Evolutionary conservation across 129 eudicot genomes (phyloP).

Genomic region (Pittosporum tobira): DNA sequence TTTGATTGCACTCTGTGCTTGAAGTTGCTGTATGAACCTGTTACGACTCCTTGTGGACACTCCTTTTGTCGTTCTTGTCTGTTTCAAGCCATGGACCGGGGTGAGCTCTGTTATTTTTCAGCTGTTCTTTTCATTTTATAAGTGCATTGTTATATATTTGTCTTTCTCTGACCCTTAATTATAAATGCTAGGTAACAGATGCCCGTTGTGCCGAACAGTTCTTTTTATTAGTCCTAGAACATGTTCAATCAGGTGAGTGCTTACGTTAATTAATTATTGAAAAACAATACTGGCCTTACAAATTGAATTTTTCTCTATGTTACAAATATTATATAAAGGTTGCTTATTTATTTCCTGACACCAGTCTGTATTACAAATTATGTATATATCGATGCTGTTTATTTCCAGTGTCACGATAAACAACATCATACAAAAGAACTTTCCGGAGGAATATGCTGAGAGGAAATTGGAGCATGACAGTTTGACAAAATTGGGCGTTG

Average conservation of each 20-base stretch:
- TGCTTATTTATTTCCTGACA: background rate
- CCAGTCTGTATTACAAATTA: background rate
- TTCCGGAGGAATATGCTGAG: slow-evolving; percentile 81
- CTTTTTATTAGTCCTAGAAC: slow-evolving; percentile 80
- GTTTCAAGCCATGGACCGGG: slow-evolving; percentile 92
- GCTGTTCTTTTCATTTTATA: slow-evolving; percentile 2
- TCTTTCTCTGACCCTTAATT: slow-evolving; percentile 12
- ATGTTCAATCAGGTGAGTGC: slow-evolving; percentile 73
- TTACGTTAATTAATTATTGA: background rate
- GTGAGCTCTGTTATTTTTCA: slow-evolving; percentile 29
- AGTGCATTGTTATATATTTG: background rate
- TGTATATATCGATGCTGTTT: slow-evolving; percentile 9
- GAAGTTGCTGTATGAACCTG: slow-evolving; percentile 77
- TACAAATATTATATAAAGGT: background rate
- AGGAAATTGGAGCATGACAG: slow-evolving; percentile 75
- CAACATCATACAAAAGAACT: slow-evolving; percentile 79
- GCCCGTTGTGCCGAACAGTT: slow-evolving; percentile 94
- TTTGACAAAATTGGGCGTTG: slow-evolving; percentile 67
- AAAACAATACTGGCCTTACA: background rate
- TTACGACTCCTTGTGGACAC: slow-evolving; percentile 98
- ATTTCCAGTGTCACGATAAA: slow-evolving; percentile 73
- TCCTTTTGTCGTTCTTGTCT: slow-evolving; percentile 96
- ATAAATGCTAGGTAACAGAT: slow-evolving; percentile 60
- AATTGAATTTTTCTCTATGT: background rate
- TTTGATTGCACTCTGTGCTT: slow-evolving; percentile 95